These are phyloP conservation scores for Apophysomyces variabilis DNA, from an alignment of 371 early-diverging fungal genomes.

Conservation along the genomic window DNA sequence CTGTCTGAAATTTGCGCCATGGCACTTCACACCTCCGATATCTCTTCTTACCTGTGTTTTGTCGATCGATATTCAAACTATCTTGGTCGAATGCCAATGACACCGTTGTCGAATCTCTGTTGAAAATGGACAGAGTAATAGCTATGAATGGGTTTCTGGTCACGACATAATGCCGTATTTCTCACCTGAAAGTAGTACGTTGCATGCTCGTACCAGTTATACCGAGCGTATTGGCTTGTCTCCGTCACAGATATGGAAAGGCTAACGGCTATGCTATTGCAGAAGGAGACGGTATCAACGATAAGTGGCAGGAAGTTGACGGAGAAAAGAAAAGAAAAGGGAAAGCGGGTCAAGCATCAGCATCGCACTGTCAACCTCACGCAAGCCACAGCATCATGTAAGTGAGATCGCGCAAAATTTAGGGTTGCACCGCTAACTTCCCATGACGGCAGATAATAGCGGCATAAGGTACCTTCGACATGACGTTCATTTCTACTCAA, in stretches of 20 bases:
- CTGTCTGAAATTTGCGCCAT: not conserved
- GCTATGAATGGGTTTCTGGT: not conserved
- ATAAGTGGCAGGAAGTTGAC: not conserved
- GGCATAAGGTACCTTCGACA: not conserved
- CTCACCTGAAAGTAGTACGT: not conserved
- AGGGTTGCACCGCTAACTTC: not conserved
- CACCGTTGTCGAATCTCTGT: not conserved
- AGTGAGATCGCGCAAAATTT: not conserved
- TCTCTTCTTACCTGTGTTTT: not conserved
- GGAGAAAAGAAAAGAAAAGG: not conserved
- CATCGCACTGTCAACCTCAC: conserved; percentile 2
- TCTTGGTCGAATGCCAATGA: not conserved
- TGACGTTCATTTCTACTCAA: not conserved
- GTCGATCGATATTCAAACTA: not conserved
- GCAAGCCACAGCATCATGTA: not conserved
- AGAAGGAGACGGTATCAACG: not conserved
- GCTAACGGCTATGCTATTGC: conserved; percentile 1
- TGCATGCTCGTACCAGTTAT: conserved; percentile 5
- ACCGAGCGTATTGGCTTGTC: conserved; percentile 9
- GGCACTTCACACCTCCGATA: not conserved
- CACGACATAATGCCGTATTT: not conserved
- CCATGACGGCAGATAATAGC: not conserved
- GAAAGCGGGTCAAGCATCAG: not conserved
- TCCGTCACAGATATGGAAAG: conserved; percentile 5
- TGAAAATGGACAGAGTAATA: not conserved